These are phyloP conservation scores for Arthrobotrys megalospora DNA, from an alignment of 2,329 filamentous ascomycete genomes.

Conservation along the genomic window DNA sequence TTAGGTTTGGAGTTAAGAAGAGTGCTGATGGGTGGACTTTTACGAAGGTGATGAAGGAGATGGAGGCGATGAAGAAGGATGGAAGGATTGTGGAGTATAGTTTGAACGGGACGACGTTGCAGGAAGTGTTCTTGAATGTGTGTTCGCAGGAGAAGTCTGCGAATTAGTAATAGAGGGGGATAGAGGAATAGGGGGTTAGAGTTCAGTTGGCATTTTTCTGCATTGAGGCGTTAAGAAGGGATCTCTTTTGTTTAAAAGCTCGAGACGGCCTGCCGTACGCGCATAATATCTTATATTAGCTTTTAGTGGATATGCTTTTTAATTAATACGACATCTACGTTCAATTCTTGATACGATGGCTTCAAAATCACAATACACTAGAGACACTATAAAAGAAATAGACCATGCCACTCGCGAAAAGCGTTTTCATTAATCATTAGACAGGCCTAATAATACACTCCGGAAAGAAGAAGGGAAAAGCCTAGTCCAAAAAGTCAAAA, in stretches of 20 bases:
- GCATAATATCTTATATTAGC: background rate
- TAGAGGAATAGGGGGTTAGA: background rate
- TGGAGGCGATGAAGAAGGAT: constrained; percentile 54
- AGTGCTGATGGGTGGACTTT: constrained; percentile 32
- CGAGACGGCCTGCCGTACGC: background rate
- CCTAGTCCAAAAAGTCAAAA: background rate
- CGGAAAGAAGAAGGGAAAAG: background rate
- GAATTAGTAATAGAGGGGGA: background rate
- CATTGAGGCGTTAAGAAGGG: background rate
- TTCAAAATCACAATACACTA: background rate
- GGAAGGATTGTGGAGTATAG: constrained; percentile 55
- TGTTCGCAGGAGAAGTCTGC: constrained; percentile 48
- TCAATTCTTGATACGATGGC: background rate
- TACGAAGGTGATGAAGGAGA: constrained; percentile 44
- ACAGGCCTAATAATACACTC: background rate
- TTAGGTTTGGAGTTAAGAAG: constrained; percentile 52
- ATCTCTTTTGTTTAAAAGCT: background rate
- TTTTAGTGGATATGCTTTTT: background rate
- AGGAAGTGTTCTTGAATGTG: constrained; percentile 60
- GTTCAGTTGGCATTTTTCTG: background rate
- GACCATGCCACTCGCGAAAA: background rate
- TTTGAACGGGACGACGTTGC: constrained; percentile 55
- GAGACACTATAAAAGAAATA: background rate
- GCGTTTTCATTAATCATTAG: background rate
- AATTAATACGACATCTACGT: background rate